Evolutionary conservation across 371 early-diverging fungal genomes (phyloP).

Genomic region (Syncephalastrum racemosum): DNA sequence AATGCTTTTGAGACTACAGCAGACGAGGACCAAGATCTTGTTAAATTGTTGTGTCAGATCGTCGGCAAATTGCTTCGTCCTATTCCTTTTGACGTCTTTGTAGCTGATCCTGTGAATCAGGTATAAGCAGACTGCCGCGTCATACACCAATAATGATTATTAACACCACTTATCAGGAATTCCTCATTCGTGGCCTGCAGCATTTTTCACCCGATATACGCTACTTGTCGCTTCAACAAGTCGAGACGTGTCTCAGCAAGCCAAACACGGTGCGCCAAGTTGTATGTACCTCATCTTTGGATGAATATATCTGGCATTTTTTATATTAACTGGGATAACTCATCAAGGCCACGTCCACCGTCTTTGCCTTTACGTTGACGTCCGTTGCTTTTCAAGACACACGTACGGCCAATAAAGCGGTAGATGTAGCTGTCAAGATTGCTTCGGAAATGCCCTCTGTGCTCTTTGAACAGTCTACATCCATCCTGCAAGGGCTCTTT

Average conservation of each 20-base stretch:
- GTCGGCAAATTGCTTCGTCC: constrained; percentile 32
- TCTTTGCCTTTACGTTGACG: constrained; percentile 33
- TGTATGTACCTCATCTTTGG: constrained; percentile 10
- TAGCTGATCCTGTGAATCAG: constrained; percentile 20
- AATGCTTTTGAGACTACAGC: constrained; percentile 25
- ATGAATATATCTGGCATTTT: neutral
- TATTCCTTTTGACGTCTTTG: constrained; percentile 25
- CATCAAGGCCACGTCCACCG: constrained; percentile 37
- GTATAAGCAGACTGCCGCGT: constrained; percentile 12
- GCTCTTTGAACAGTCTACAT: constrained; percentile 5
- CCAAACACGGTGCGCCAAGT: constrained; percentile 22
- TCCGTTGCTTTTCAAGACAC: constrained; percentile 47
- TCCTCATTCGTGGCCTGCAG: constrained; percentile 41
- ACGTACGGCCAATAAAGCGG: constrained; percentile 37
- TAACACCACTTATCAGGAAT: constrained; percentile 17
- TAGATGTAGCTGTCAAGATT: constrained; percentile 30
- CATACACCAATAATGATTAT: neutral
- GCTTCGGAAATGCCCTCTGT: constrained; percentile 3
- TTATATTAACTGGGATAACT: constrained; percentile 2
- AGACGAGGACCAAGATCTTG: constrained; percentile 19
- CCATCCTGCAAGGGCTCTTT: constrained; percentile 15
- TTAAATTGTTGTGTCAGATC: constrained; percentile 26
- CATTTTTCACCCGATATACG: constrained; percentile 48
- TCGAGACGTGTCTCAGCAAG: constrained; percentile 36
- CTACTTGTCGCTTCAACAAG: constrained; percentile 38